Conservation (phyloP, 2,329 filamentous ascomycete genomes). For the Colletotrichum zoysiae region DNA sequence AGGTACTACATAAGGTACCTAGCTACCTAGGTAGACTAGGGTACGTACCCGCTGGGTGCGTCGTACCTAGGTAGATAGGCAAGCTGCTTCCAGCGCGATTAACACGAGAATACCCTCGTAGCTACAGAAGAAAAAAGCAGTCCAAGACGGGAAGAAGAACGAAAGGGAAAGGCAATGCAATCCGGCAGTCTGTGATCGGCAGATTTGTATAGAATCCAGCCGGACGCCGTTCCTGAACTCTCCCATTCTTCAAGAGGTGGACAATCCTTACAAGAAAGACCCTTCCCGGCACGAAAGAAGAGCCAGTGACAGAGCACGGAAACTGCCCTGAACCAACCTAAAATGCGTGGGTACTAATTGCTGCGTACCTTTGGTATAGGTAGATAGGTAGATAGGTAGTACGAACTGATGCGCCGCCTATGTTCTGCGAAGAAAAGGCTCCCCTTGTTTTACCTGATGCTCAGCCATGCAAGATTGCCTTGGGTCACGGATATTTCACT, state of each 20-base stretch:
- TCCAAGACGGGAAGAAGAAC: background rate
- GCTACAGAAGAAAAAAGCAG: background rate
- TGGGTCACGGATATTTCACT: slow-evolving; percentile 9
- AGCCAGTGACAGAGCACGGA: slow-evolving; percentile 35
- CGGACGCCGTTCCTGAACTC: background rate
- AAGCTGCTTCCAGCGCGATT: background rate
- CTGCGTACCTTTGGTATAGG: background rate
- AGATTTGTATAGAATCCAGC: background rate
- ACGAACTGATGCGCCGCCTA: background rate
- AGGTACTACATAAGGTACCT: no score
- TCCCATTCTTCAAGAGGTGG: background rate
- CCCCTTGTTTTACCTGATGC: slow-evolving; percentile 11
- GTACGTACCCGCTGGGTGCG: background rate
- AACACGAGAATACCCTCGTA: background rate
- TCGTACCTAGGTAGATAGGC: background rate
- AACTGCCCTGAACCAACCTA: slow-evolving; percentile 23
- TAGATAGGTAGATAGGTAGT: background rate
- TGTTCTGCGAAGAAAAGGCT: background rate
- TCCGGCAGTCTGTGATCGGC: background rate
- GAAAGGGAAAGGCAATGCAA: background rate
- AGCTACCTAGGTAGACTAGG: no score
- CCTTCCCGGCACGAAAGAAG: slow-evolving; percentile 7
- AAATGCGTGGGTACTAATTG: background rate
- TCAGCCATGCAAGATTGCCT: slow-evolving; percentile 7
- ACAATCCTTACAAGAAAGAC: slow-evolving; percentile 11